Evolutionary conservation across 768 basidiomycete species (phyloP), one percentile per base, ranked within the genome.

Genomic region (Lactarius evosmus): DNA sequence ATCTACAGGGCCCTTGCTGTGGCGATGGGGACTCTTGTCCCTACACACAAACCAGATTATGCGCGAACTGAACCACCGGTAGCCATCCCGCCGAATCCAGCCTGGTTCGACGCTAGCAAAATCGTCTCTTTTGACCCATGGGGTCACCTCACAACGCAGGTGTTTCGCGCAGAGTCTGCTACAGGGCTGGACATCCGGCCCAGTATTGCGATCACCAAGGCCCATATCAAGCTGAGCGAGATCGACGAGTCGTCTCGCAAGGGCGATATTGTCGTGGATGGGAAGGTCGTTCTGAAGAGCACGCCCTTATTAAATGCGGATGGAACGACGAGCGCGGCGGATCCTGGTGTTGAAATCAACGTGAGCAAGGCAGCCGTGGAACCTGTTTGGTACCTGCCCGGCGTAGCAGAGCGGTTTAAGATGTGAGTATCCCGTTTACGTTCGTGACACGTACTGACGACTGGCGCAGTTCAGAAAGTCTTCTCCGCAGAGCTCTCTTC

Each of bases 281-380:
- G 93, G 4, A 88, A 86, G 72, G 77, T 98, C 60, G 89, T 97
- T 34, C 72, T 91, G 67, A 82, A 82, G 74, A 90, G 87, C 66
- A 76, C 76, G 19, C 89, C 85, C 49, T 70, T 87, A 57, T 77
- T 71, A 58, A 89, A 89, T 54, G 80, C 80, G 22, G 88, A 91
- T 70, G 88, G 88, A 14, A 79, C 80, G 0, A 71, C 71, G 63
- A 85, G 81, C 60, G 74, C 77, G 7, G 82, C 78, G 29, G 80
- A 83, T 61, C 85, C 87, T 8, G 95, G 96, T 7, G 85, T 98
- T 19, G 96, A 98, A 78, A 84, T 98, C 14, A 84, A 78, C 52
- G 83, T 89, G n/a, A 87, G 85, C 73, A 98, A 98, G 77, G 95
- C 95, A 0, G 95, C 96, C 0, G 88, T 98, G 8, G 96, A 98